A percentile compares a stretch with the other conserved stretches of the same genome.
Evolutionary conservation across 495 filamentous ascomycete species (phyloP).

Genomic region (Aspergillus heteromorphus): DNA sequence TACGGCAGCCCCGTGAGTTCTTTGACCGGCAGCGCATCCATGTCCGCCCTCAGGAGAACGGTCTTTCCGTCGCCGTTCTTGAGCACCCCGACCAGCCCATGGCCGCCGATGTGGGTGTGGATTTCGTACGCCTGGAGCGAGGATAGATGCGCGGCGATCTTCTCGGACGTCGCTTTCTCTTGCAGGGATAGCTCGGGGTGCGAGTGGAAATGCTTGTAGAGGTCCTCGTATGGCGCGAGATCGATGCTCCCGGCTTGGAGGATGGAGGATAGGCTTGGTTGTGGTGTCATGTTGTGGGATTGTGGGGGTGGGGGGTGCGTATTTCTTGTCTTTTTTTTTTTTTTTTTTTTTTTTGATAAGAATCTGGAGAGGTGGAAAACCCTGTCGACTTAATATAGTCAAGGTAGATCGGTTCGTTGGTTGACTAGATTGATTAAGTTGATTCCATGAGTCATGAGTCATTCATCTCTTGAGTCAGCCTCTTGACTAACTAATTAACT

Average conservation of each 20-base stretch:
- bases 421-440: too few relatives aligned
- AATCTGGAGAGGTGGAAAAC: too few relatives aligned
- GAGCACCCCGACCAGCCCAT: conserved; percentile 42
- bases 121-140: conserved; percentile 30
- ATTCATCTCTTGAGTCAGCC: too few relatives aligned
- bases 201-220: conserved; percentile 53
- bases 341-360: too few relatives aligned
- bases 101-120: conserved; percentile 43
- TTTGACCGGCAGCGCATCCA: conserved; percentile 50
- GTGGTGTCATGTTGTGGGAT: too few relatives aligned
- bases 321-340: too few relatives aligned
- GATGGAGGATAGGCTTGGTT: conserved; percentile 19
- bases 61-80: conserved; percentile 44
- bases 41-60: conserved; percentile 49
- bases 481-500: too few relatives aligned
- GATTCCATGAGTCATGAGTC: too few relatives aligned
- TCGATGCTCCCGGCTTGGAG: conserved; percentile 17
- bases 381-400: too few relatives aligned
- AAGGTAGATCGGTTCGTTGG: too few relatives aligned
- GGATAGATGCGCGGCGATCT: conserved; percentile 31
- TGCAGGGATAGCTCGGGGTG: conserved; percentile 53
- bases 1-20: conserved; percentile 48
- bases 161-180: conserved; percentile 44
- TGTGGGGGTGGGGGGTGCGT: too few relatives aligned
- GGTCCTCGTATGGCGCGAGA: conserved; percentile 40